Conservation (phyloP, 208 protist genomes). For the Naegleria lovaniensis region DNA sequence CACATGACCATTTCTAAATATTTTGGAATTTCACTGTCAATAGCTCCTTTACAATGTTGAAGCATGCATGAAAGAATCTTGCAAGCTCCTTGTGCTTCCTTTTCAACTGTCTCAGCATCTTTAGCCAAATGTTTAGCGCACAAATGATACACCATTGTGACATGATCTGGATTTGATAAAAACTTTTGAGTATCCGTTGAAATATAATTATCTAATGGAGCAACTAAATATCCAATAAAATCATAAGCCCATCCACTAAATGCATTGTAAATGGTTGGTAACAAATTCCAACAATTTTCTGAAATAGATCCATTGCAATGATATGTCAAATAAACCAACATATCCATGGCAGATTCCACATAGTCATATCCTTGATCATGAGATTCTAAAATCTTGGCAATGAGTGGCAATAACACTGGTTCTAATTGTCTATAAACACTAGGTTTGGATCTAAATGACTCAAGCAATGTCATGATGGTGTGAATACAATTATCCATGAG, state of each 20-base stretch:
- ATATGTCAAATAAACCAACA: slow-evolving; percentile 70
- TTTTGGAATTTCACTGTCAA: slow-evolving; percentile 9
- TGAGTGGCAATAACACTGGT: background rate
- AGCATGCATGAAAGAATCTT: background rate
- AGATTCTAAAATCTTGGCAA: background rate
- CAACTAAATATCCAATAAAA: slow-evolving; percentile 72
- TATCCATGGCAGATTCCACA: slow-evolving; percentile 67
- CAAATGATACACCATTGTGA: background rate
- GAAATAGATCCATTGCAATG: slow-evolving; percentile 47
- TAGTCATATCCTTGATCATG: slow-evolving; percentile 53
- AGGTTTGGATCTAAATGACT: background rate
- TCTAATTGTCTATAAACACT: background rate
- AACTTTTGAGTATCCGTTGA: slow-evolving; percentile 64
- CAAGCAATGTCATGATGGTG: background rate
- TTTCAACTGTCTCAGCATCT: slow-evolving; percentile 12
- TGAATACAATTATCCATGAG: background rate
- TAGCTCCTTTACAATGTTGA: background rate
- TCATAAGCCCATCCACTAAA: slow-evolving; percentile 61
- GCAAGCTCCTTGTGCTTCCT: slow-evolving; percentile 14
- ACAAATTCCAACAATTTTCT: slow-evolving; percentile 37
- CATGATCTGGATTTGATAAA: slow-evolving; percentile 4
- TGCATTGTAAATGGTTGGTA: slow-evolving; percentile 40
- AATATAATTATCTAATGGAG: slow-evolving; percentile 78
- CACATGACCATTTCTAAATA: background rate
- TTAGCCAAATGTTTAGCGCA: background rate